These are phyloP conservation scores for Wickerhamomyces queroliae DNA, from an alignment of 805 yeast species.

Conservation along the genomic window DNA sequence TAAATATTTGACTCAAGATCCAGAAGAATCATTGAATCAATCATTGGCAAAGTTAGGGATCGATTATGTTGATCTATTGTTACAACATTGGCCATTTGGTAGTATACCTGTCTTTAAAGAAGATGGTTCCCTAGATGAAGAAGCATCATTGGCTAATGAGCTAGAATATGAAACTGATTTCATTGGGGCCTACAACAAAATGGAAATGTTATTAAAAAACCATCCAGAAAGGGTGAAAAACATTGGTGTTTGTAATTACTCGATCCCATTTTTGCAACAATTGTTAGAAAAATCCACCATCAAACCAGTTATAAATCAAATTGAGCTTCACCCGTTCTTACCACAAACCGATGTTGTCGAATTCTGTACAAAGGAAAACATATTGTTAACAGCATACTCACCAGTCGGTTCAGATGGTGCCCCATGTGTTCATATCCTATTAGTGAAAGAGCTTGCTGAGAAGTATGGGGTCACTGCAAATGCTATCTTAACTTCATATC, in stretches of 20 bases:
- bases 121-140: conserved; percentile 25
- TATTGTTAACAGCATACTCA: conserved; percentile 51
- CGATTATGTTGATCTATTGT: conserved; percentile 71
- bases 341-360: conserved; percentile 55
- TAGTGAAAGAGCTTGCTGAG: conserved; percentile 45
- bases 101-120: conserved; percentile 44
- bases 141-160: neutral
- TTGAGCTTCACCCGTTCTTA: conserved; percentile 67
- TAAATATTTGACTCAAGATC: conserved; percentile 30
- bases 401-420: conserved; percentile 67
- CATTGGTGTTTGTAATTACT: conserved; percentile 52
- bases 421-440: conserved; percentile 47
- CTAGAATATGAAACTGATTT: conserved; percentile 33
- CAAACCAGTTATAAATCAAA: conserved; percentile 48
- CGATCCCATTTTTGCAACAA: conserved; percentile 29
- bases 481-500: conserved; percentile 58
- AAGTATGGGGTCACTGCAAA: conserved; percentile 48
- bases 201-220: conserved; percentile 44
- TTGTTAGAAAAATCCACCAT: conserved; percentile 33
- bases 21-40: conserved; percentile 46
- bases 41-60: conserved; percentile 57
- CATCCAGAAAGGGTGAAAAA: conserved; percentile 40
- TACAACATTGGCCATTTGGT: conserved; percentile 76
- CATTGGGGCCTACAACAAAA: conserved; percentile 42
- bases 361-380: conserved; percentile 43